Conservation (phyloP, 129 eudicot species). For the Lactuca sativa region DNA sequence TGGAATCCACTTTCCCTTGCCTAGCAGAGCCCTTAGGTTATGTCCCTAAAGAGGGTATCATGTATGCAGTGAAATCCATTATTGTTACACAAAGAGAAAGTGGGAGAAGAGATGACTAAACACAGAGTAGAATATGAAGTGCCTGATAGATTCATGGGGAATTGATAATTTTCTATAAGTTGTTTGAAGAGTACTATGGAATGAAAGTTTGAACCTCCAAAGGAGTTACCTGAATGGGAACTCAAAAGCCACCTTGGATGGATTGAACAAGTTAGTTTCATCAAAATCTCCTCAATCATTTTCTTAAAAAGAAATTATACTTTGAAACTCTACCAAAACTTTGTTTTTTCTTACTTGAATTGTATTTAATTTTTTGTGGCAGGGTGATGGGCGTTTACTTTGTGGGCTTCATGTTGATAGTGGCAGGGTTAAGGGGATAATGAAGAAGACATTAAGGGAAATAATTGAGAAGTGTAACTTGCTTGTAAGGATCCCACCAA, state of each 20-base stretch:
- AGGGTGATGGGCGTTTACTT: conserved; percentile 93
- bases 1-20: conserved; percentile 84
- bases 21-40: conserved; percentile 92
- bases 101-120: conserved; percentile 96
- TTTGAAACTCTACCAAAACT: too few relatives aligned
- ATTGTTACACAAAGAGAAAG: conserved; percentile 93
- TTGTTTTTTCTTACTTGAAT: too few relatives aligned
- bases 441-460: conserved; percentile 81
- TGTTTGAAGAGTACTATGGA: conserved; percentile 78
- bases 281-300: too few relatives aligned
- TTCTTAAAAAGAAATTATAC: too few relatives aligned
- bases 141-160: conserved; percentile 91
- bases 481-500: conserved; percentile 85
- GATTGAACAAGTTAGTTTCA: too few relatives aligned
- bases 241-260: conserved; percentile 92
- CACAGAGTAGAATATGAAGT: conserved; percentile 93
- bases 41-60: conserved; percentile 91
- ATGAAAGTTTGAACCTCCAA: conserved; percentile 75
- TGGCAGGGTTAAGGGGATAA: conserved; percentile 79
- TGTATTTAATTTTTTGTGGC: conserved; percentile 12
- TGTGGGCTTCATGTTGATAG: conserved; percentile 94
- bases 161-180: conserved; percentile 85
- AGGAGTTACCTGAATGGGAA: conserved; percentile 93
- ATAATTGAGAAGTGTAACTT: conserved; percentile 84
- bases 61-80: conserved; percentile 94